Evolutionary conservation across 108 stramenopile species (phyloP).

Genomic region (Seminavis robusta): DNA sequence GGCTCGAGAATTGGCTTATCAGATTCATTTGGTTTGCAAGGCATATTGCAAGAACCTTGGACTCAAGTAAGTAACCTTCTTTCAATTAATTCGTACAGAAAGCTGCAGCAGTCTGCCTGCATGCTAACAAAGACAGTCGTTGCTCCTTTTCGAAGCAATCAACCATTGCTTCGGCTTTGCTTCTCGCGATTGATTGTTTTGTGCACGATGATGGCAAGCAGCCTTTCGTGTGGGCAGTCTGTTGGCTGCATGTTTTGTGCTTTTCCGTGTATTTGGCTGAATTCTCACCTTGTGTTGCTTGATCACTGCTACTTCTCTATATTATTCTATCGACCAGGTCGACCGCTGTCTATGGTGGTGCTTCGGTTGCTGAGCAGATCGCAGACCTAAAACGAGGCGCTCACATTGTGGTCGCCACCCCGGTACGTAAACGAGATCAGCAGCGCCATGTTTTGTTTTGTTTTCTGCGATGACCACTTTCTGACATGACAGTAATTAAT

Average conservation of each 20-base stretch:
- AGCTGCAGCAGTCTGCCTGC: not conserved
- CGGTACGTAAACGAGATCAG: too few species aligned
- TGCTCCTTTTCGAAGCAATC: too few species aligned
- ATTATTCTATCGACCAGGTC: slow-evolving; percentile 33
- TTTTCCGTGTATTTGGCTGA: too few species aligned
- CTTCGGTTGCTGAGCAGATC: slow-evolving; percentile 96
- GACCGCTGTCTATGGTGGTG: slow-evolving; percentile 97
- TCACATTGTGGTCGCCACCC: slow-evolving; percentile 97
- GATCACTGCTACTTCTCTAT: not conserved
- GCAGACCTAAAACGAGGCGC: slow-evolving; percentile 94
- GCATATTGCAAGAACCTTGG: slow-evolving; percentile 70
- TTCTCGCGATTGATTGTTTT: too few species aligned
- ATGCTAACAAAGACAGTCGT: not conserved
- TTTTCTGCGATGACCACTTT: too few species aligned
- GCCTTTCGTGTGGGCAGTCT: too few species aligned
- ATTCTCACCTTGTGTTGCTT: not conserved
- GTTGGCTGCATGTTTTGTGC: not conserved
- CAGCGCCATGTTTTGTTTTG: too few species aligned
- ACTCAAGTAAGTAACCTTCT: slow-evolving; percentile 56
- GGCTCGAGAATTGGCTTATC: slow-evolving; percentile 94
- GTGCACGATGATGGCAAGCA: too few species aligned
- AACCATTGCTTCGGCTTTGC: too few species aligned
- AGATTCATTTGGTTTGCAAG: slow-evolving; percentile 92
- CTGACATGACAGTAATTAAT: too few species aligned
- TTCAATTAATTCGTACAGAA: not conserved